Base-by-base conservation (phyloP, 495 filamentous ascomycete species). In the Aspergillus homomorphus region DNA sequence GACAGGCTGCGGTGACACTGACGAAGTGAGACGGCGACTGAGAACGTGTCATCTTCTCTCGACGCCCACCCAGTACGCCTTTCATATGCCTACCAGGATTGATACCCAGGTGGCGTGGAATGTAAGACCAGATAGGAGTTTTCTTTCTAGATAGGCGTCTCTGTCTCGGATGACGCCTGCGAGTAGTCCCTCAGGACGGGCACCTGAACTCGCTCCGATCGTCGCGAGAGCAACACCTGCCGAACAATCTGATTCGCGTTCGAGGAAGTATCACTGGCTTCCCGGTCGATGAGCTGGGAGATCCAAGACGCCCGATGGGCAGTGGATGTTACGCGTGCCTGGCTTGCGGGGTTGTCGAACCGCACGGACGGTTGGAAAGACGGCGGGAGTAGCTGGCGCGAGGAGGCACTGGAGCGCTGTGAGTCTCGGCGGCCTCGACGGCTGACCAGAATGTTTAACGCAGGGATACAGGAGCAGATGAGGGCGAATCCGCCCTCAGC, bases 381-480 rank as follows among this genome's bases (percentile, higher is more conserved):
- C 4, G 4, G 33, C 33, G 7, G 33, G 6, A 38, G 15, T 2
- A 38, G 33, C 33, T 38, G 6, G 12, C 10, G 6, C 4, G 12
- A 9, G 7, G 33, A 38, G 6, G 33, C 10, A 12, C 5, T 38
- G 6, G 33, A 38, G 6, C 33, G 33, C 33, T 38, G 33, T 12
- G 33, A 6, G 33, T 38, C 12, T 38, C 33, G 5, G 33, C 33
- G 4, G 8, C 33, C 12, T 5, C 33, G 22, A 1, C 22, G 46
- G 46, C 12, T 50, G 8, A n/a, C 4, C 5, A 50, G 46, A 22
- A 50, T 26, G 15, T 50, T 21, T 2, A 50, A 16, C 1, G 46
- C 46, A 6, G 46, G 46, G 10, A 50, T 50, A n/a, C 46, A 50
- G 2, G 46, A 50, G 46, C 46, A 50, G 22, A 50, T 50, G 46